Conservation (phyloP, 2,329 filamentous ascomycete genomes). For the Daldinia sp. region DNA sequence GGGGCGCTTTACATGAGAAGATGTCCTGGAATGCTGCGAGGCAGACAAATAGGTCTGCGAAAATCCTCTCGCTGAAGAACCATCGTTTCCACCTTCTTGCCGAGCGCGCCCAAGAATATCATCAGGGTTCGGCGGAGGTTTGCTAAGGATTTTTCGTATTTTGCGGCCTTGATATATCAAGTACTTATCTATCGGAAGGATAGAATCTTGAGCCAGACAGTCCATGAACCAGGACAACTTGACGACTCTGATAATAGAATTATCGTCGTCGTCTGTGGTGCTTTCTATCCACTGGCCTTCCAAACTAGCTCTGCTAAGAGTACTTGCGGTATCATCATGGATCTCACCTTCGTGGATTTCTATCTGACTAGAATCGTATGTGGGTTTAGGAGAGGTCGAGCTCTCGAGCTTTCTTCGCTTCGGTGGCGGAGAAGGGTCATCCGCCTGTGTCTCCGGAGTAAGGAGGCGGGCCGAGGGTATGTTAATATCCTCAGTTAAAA, state of each 20-base stretch:
- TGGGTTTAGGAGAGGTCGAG: constrained; percentile 23
- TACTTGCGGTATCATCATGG: constrained; percentile 4
- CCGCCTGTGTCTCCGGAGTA: constrained; percentile 2
- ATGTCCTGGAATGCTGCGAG: constrained; percentile 41
- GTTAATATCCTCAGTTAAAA: constrained; percentile 67
- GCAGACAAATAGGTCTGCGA: constrained; percentile 17
- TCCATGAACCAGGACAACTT: constrained; percentile 70
- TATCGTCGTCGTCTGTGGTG: constrained; percentile 22
- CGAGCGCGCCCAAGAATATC: constrained; percentile 52
- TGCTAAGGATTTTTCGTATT: constrained; percentile 30
- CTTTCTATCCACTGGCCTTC: background rate
- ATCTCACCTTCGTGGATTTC: constrained; percentile 31
- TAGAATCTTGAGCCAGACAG: constrained; percentile 58
- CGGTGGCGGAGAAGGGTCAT: constrained; percentile 42
- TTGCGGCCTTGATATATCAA: constrained; percentile 66
- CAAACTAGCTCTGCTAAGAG: background rate
- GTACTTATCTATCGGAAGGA: constrained; percentile 65
- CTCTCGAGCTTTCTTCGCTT: constrained; percentile 57
- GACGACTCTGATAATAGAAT: constrained; percentile 63
- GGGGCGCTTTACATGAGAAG: constrained; percentile 53
- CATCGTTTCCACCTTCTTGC: constrained; percentile 37
- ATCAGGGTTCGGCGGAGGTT: constrained; percentile 38
- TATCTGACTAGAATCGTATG: constrained; percentile 46
- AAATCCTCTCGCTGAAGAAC: constrained; percentile 33
- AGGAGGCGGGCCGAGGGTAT: constrained; percentile 9